Conservation (phyloP, 345 rosid genomes). For the Lumnitzera racemosa region DNA sequence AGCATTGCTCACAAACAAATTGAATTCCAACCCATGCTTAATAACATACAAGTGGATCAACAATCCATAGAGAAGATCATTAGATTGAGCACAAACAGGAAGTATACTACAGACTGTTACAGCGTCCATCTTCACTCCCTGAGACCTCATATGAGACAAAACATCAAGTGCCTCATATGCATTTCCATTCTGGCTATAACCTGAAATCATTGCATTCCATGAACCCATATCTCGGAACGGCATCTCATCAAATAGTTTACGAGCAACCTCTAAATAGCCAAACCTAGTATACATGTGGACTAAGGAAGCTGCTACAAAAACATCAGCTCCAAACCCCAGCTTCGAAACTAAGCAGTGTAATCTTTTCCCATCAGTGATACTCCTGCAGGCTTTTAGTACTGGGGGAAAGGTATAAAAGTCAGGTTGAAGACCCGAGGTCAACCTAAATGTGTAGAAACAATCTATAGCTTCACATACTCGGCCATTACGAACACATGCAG, state of each 20-base stretch:
- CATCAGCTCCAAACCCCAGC: slow-evolving; percentile 14
- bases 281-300: slow-evolving; percentile 17
- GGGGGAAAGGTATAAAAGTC: slow-evolving; percentile 22
- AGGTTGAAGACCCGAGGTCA: slow-evolving; percentile 12
- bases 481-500: slow-evolving; percentile 12
- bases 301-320: slow-evolving; percentile 14
- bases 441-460: slow-evolving; percentile 6
- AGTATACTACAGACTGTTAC: slow-evolving; percentile 15
- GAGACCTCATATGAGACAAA: slow-evolving; percentile 10
- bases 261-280: slow-evolving; percentile 13
- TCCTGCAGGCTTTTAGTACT: slow-evolving; percentile 18
- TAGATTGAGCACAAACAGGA: slow-evolving; percentile 10
- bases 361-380: slow-evolving; percentile 8
- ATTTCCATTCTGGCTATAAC: slow-evolving; percentile 20
- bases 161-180: slow-evolving; percentile 12
- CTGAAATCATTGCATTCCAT: slow-evolving; percentile 23
- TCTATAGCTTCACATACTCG: slow-evolving; percentile 7
- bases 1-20: slow-evolving; percentile 33
- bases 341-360: slow-evolving; percentile 13
- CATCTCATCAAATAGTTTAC: slow-evolving; percentile 13
- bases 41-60: slow-evolving; percentile 13
- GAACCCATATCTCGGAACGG: slow-evolving; percentile 15
- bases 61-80: slow-evolving; percentile 10
- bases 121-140: slow-evolving; percentile 18
- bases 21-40: slow-evolving; percentile 23